phyloP scores from a whole-genome alignment of 2,329 filamentous ascomycete genomes.

The Aureobasidium sp. region DNA sequence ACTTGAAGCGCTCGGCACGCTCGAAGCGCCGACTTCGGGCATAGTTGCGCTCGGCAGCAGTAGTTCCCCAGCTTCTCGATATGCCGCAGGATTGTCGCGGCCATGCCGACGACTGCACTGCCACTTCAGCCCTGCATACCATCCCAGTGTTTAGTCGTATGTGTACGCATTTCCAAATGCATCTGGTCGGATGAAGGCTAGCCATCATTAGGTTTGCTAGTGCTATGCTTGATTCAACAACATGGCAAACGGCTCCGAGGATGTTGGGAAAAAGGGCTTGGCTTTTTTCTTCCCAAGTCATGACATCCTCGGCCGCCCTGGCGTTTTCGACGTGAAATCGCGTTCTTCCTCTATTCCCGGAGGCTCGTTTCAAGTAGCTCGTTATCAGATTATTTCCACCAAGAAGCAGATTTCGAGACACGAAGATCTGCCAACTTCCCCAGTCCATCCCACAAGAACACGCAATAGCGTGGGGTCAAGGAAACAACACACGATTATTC shows the following conservation, averaged over 20 bases:
- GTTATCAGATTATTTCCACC: conserved; percentile 9
- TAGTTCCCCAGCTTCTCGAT: not conserved
- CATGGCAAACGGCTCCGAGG: not conserved
- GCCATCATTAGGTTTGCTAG: conserved; percentile 5
- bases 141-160: not conserved
- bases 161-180: not conserved
- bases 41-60: not conserved
- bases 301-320: conserved; percentile 10
- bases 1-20: too few relatives aligned
- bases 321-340: not conserved
- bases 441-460: not conserved
- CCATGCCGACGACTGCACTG: not conserved
- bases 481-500: not conserved
- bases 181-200: not conserved
- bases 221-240: conserved; percentile 12
- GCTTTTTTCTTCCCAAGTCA: conserved; percentile 7
- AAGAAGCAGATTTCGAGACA: not conserved
- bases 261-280: conserved; percentile 13
- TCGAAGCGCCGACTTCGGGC: not conserved
- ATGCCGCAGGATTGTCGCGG: not conserved
- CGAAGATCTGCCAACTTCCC: not conserved
- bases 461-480: conserved; percentile 4
- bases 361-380: not conserved
- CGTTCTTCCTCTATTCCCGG: conserved; percentile 12
- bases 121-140: not conserved